Percentiles rank a stretch among this genome's conserved stretches.
phyloP scores from a whole-genome alignment of 441 rosid species.

The Erysimum pusillum region DNA sequence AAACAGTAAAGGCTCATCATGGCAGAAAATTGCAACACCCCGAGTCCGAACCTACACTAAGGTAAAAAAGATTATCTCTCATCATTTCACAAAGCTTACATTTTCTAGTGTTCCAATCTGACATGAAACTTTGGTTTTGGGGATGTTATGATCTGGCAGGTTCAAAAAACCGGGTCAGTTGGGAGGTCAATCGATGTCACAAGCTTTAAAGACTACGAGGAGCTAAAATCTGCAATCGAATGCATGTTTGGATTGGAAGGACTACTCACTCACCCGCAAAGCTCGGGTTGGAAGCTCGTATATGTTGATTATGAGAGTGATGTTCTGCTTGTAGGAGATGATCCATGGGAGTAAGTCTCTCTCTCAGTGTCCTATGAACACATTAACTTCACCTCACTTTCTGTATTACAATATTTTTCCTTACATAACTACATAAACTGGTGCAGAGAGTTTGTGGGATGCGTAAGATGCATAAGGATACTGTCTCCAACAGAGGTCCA shows the following conservation, averaged over 20 bases:
- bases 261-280: conserved; percentile 78
- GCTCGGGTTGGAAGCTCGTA: conserved; percentile 93
- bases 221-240: conserved; percentile 84
- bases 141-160: conserved; percentile 53
- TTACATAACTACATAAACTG: conserved; percentile 15
- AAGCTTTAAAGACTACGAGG: conserved; percentile 80
- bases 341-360: conserved; percentile 96
- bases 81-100: background rate
- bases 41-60: conserved; percentile 91
- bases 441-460: conserved; percentile 90
- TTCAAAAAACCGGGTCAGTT: conserved; percentile 95
- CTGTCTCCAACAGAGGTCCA: conserved; percentile 94
- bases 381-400: conserved; percentile 10
- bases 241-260: conserved; percentile 97
- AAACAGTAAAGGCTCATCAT: conserved; percentile 67
- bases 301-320: conserved; percentile 97
- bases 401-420: conserved; percentile 11
- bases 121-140: conserved; percentile 20
- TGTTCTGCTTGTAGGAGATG: conserved; percentile 96
- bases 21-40: conserved; percentile 79
- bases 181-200: conserved; percentile 97
- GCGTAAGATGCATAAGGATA: conserved; percentile 96
- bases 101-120: background rate
- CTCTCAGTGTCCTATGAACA: background rate
- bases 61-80: conserved; percentile 50